Base-by-base conservation (phyloP, 495 filamentous ascomycete species). In the Penicilliopsis zonata region DNA sequence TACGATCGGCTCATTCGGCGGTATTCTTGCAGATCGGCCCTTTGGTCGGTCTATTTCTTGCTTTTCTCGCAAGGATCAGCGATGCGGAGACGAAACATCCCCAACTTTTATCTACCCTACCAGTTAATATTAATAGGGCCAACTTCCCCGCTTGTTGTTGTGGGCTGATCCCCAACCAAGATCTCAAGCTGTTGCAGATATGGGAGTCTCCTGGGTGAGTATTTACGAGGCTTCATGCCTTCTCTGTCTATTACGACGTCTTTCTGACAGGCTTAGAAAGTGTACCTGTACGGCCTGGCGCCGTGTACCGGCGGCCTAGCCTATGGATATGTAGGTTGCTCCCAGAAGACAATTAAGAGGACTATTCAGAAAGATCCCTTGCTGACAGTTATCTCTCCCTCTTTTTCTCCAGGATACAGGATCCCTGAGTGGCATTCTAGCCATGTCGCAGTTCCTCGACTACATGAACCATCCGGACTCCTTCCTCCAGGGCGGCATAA, bases 241-340 rank as follows among this genome's bases (percentile, higher is more conserved):
- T n/a, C n/a, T n/a, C n/a, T n/a, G 7, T 13, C 5, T 5, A 28
- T 13, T 10, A 5, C 9, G 13, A 28, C 26, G 14, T 5, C 5
- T 13, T 23, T 6, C 21, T 23, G 21, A 13, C 12, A 13, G 5
- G 5, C 18, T 20, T 24, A 46, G 43, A 50, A 44, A 40, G 30
- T 42, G 18, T 54, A 54, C 33, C 28, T 54, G 13, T 54, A 54
- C 25, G 50, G 50, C 31, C 38, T 54, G 24, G 50, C 50, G 28
- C 50, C 50, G 16, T 51, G 47, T 27, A 43, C 42, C 1, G 47
- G 50, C n/a, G 50, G 50, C 9, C 30, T 51, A 3, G 50, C 48
- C 5, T 54, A 51, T 33, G 50, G 50, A 13, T 54, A 54, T 42
- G 50, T 51, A 34, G 32, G 44, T 34, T 18, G 10, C n/a, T 30